Evolutionary conservation across 1,284 basidiomycete genomes (phyloP).

Genomic region (Sutorius eximius): DNA sequence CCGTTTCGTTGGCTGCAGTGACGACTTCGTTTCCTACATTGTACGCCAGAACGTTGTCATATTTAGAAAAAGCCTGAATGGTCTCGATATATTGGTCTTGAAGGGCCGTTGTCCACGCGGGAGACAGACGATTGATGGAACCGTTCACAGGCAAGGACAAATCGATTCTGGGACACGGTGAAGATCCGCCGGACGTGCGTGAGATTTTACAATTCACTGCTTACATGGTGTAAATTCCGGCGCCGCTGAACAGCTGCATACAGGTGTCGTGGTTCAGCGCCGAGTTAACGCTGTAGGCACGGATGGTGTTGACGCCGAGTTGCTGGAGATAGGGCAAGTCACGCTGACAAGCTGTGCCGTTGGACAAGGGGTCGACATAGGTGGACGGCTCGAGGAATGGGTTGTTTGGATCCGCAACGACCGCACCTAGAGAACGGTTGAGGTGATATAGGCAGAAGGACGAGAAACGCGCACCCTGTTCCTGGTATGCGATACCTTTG

Average conservation of each 20-base stretch:
- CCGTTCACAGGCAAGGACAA: slow-evolving; percentile 83
- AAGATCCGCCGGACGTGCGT: slow-evolving; percentile 1
- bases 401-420: slow-evolving; percentile 54
- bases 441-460: background rate
- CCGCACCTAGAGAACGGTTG: slow-evolving; percentile 41
- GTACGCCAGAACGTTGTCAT: slow-evolving; percentile 81
- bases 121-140: slow-evolving; percentile 75
- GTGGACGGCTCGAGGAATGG: slow-evolving; percentile 77
- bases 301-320: slow-evolving; percentile 72
- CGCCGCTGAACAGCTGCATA: slow-evolving; percentile 75
- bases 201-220: slow-evolving; percentile 27
- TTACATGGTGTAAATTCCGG: slow-evolving; percentile 87
- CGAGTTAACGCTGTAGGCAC: slow-evolving; percentile 85
- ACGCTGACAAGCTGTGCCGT: slow-evolving; percentile 67
- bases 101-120: slow-evolving; percentile 84
- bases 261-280: slow-evolving; percentile 82
- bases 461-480: slow-evolving; percentile 57
- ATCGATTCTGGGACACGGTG: slow-evolving; percentile 60
- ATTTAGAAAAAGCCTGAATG: slow-evolving; percentile 77
- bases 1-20: slow-evolving; percentile 54
- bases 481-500: slow-evolving; percentile 90
- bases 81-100: slow-evolving; percentile 77
- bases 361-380: slow-evolving; percentile 76
- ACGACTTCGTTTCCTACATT: slow-evolving; percentile 93
- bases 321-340: slow-evolving; percentile 77